Evolutionary conservation across 306 rosid genomes (phyloP).

Genomic region (Crotalaria pallida): DNA sequence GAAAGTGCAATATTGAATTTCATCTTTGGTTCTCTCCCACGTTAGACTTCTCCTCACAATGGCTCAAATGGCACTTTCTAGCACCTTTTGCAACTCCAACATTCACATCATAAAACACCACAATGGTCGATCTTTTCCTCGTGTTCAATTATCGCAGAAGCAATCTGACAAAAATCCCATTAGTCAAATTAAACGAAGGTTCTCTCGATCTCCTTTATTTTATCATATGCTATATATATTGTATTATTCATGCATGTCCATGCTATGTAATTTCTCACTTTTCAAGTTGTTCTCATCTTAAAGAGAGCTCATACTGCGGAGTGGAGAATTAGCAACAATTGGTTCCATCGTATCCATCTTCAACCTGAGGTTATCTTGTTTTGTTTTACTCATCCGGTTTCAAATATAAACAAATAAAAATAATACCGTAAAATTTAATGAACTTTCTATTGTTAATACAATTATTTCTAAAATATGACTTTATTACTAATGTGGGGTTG

Average conservation of each 20-base stretch:
- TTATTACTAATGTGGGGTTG: too few species aligned
- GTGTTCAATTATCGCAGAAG: conserved; percentile 18
- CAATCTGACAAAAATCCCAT: conserved; percentile 23
- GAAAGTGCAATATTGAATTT: not conserved
- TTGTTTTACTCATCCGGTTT: too few species aligned
- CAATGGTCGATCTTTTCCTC: not conserved
- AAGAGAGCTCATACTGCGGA: conserved; percentile 53
- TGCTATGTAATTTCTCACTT: not conserved
- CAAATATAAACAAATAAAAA: too few species aligned
- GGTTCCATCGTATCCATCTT: conserved; percentile 62
- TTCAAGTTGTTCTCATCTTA: not conserved
- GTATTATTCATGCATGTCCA: not conserved
- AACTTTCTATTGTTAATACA: too few species aligned
- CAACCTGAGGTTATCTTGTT: not conserved
- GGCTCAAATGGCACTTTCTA: not conserved
- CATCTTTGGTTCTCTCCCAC: not conserved
- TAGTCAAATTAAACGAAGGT: conserved; percentile 52
- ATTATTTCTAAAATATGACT: too few species aligned
- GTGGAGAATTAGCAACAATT: conserved; percentile 59
- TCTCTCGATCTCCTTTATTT: not conserved
- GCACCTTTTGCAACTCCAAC: conserved; percentile 6
- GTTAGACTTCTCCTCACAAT: not conserved
- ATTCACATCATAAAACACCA: not conserved
- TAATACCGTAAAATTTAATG: too few species aligned
- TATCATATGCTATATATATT: not conserved